Conservation (phyloP, 257 asterid species). For the Solanum virginianum region DNA sequence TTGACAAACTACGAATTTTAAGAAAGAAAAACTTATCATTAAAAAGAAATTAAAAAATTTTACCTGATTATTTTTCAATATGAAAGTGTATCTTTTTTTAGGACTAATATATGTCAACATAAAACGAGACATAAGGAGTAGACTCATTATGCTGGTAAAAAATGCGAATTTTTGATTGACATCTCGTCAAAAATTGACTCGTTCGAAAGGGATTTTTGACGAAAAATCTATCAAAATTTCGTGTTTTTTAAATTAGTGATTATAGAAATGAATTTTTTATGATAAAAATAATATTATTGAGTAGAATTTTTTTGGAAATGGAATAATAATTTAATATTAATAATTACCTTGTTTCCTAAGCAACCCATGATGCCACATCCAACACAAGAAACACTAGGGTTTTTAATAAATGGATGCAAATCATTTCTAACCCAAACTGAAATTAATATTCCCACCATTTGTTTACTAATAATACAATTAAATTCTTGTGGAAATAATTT, state of each 20-base stretch:
- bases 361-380: conserved; percentile 68
- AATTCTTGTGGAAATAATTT: conserved; percentile 2
- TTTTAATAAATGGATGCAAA: conserved; percentile 21
- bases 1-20: neutral
- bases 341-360: conserved; percentile 52
- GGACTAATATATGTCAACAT: neutral
- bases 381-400: conserved; percentile 48
- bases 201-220: neutral
- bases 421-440: conserved; percentile 52
- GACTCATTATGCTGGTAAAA: neutral
- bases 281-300: neutral
- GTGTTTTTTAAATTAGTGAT: neutral
- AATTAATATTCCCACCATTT: conserved; percentile 59
- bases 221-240: neutral
- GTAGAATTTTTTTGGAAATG: neutral
- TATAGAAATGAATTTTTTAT: neutral
- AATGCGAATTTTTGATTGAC: neutral
- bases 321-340: neutral
- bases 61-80: neutral
- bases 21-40: neutral
- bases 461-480: conserved; percentile 48
- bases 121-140: neutral
- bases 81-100: neutral
- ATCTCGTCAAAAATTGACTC: neutral
- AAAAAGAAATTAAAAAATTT: neutral